A percentile compares a stretch with the other conserved stretches of the same genome.
These are phyloP conservation scores for Canavalia gladiata DNA, from an alignment of 306 rosid genomes.

Conservation along the genomic window DNA sequence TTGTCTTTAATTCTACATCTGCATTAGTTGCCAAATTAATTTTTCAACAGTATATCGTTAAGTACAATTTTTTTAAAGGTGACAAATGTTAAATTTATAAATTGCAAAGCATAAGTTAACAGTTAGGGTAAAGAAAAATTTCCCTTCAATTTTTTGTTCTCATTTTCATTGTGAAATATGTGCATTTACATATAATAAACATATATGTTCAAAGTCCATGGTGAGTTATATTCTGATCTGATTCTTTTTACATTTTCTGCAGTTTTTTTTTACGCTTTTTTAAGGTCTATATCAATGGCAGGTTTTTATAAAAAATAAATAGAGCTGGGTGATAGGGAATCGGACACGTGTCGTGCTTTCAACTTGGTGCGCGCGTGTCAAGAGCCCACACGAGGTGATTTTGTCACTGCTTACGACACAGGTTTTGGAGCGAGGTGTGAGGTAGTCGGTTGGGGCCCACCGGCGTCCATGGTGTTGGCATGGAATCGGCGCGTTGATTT, in stretches of 20 bases:
- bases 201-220: too few relatives aligned
- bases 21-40: background rate
- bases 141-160: too few relatives aligned
- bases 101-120: background rate
- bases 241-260: slow-evolving; percentile 26
- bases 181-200: too few relatives aligned
- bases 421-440: slow-evolving; percentile 64
- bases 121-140: background rate
- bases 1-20: background rate
- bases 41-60: background rate
- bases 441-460: slow-evolving; percentile 62
- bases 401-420: slow-evolving; percentile 89
- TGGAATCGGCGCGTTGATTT: slow-evolving; percentile 59
- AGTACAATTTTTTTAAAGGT: background rate
- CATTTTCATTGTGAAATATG: too few relatives aligned
- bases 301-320: background rate
- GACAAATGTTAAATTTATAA: background rate
- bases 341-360: slow-evolving; percentile 59
- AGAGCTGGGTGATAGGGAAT: slow-evolving; percentile 43
- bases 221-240: background rate
- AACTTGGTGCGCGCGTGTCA: slow-evolving; percentile 66
- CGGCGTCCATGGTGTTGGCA: slow-evolving; percentile 42
- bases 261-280: background rate
- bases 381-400: slow-evolving; percentile 58
- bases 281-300: background rate